A percentile compares a stretch with the other conserved stretches of the same genome.
phyloP scores from a whole-genome alignment of 2,329 filamentous ascomycete genomes.

The Dothistroma pini region DNA sequence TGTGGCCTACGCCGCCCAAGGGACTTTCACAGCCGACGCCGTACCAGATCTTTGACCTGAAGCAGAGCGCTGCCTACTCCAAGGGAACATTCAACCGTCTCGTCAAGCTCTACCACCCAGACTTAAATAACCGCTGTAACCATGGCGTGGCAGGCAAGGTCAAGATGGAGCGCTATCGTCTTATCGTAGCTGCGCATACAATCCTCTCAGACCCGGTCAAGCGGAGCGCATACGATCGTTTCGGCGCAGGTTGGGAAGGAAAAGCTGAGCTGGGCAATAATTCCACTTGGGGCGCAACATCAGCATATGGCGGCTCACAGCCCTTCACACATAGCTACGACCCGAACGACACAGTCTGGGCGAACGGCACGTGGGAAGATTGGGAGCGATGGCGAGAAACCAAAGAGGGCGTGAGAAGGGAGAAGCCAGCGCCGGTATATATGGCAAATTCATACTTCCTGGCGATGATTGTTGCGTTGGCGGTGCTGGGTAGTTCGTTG shows the following conservation, averaged over 20 bases:
- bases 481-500: slow-evolving; percentile 65
- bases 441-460: slow-evolving; percentile 79
- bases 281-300: slow-evolving; percentile 15
- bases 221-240: slow-evolving; percentile 75
- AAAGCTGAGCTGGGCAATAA: slow-evolving; percentile 35
- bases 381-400: slow-evolving; percentile 75
- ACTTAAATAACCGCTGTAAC: slow-evolving; percentile 52
- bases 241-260: slow-evolving; percentile 74
- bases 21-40: slow-evolving; percentile 63
- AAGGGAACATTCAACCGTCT: slow-evolving; percentile 85
- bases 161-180: slow-evolving; percentile 82
- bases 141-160: slow-evolving; percentile 54
- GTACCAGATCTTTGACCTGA: slow-evolving; percentile 77
- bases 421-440: slow-evolving; percentile 55
- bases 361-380: slow-evolving; percentile 96
- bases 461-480: slow-evolving; percentile 64
- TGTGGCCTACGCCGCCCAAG: slow-evolving; percentile 34
- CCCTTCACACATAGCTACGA: slow-evolving; percentile 36
- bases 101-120: slow-evolving; percentile 94
- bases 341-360: slow-evolving; percentile 50
- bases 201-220: slow-evolving; percentile 79
- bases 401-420: slow-evolving; percentile 37
- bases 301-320: slow-evolving; percentile 22
- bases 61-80: slow-evolving; percentile 64
- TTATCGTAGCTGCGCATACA: slow-evolving; percentile 82